Conservation (phyloP, 2,329 filamentous ascomycete species). For the Arachnomyces sp. region DNA sequence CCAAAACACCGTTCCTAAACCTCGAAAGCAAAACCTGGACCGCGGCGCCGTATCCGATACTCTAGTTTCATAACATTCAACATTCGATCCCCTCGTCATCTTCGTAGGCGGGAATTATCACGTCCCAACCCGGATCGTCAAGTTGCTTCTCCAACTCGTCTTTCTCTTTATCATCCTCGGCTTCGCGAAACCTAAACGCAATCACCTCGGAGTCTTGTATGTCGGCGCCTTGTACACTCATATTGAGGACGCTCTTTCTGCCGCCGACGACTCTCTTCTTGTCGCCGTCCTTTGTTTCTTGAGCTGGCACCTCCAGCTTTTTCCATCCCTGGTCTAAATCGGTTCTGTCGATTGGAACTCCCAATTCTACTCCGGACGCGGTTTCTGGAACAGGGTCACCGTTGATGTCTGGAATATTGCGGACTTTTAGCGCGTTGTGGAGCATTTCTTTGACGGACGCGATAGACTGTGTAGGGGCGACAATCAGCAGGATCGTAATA, state of each 20-base stretch:
- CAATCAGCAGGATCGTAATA: conserved; percentile 62
- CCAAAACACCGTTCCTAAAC: no score
- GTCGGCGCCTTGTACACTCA: conserved; percentile 26
- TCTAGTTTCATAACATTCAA: no score
- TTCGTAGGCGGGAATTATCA: conserved; percentile 14
- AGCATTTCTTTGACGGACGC: conserved; percentile 52
- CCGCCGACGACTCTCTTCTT: conserved; percentile 19
- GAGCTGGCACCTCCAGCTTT: conserved; percentile 28
- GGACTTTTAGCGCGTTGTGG: conserved; percentile 46
- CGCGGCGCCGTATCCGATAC: no score
- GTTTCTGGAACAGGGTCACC: conserved; percentile 31
- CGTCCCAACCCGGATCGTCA: conserved; percentile 15
- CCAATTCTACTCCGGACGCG: conserved; percentile 39
- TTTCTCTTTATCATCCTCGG: conserved; percentile 27
- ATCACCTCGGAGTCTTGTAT: conserved; percentile 33
- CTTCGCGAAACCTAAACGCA: conserved; percentile 30
- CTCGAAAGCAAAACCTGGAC: no score
- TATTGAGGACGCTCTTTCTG: conserved; percentile 24
- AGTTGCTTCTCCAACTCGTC: conserved; percentile 26
- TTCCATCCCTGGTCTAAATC: conserved; percentile 46
- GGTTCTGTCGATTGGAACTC: conserved; percentile 39
- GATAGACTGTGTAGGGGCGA: conserved; percentile 53
- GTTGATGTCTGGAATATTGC: conserved; percentile 34
- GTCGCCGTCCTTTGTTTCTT: conserved; percentile 19
- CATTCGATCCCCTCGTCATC: conserved; percentile 7